These are phyloP conservation scores for Hymenoscyphus linearis DNA, from an alignment of 2,329 filamentous ascomycete species.

Conservation along the genomic window DNA sequence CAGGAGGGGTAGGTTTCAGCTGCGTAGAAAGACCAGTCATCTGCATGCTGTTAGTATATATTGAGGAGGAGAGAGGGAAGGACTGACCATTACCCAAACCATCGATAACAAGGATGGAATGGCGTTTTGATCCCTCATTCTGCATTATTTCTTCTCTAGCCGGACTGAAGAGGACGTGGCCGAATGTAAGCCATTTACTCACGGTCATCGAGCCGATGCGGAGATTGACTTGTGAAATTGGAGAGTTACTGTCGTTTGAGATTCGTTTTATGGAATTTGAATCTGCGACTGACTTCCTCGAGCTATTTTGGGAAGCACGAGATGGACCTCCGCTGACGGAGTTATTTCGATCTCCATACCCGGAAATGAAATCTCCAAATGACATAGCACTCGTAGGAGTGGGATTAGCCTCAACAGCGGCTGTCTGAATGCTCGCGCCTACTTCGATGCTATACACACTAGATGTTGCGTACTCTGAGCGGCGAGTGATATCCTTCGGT, in stretches of 20 bases:
- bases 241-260: conserved; percentile 49
- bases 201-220: conserved; percentile 77
- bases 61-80: background rate
- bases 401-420: conserved; percentile 37
- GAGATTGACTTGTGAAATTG: conserved; percentile 67
- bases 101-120: conserved; percentile 70
- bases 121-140: conserved; percentile 47
- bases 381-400: conserved; percentile 42
- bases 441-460: conserved; percentile 52
- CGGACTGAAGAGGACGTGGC: conserved; percentile 76
- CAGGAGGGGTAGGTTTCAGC: conserved; percentile 72
- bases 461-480: conserved; percentile 35
- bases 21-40: conserved; percentile 83
- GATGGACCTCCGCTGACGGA: conserved; percentile 13
- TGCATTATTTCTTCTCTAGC: conserved; percentile 64
- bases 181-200: conserved; percentile 83
- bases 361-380: conserved; percentile 38
- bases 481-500: conserved; percentile 4
- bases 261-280: conserved; percentile 22
- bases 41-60: conserved; percentile 30
- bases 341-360: conserved; percentile 37
- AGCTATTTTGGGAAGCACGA: conserved; percentile 13
- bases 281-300: conserved; percentile 19
- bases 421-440: conserved; percentile 46
- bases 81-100: conserved; percentile 65